Base-by-base conservation (phyloP, 1,284 basidiomycete species). In the Anthracocystis walkeri region DNA sequence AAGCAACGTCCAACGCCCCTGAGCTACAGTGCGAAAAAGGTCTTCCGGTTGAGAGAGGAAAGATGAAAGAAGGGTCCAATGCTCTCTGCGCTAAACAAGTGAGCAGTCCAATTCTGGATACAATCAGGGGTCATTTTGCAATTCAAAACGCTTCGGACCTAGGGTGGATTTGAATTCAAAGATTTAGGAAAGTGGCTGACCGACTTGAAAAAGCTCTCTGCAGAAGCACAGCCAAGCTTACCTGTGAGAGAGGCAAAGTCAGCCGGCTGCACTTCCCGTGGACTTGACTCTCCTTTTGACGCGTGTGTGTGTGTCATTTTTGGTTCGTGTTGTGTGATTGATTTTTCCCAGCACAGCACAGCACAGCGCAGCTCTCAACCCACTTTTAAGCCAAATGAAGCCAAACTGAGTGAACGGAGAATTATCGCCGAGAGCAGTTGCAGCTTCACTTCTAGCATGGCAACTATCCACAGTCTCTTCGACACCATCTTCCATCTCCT, bases 301-400 rank as follows among this genome's bases (percentile, higher is more conserved):
- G 48, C 48, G 48, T 29, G 48, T 48, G 46, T 29, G 46, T 51
- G 31, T 51, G 33, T 51, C 49, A 51, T 51, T 51, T 51, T 50
- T 21, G 31, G 31, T 33, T 31, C 11, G 44, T 51, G 49, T 20
- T 44, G 33, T 51, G 49, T 51, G 12, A 11, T 27, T 29, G 27
- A 16, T 7, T 48, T 33, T 35, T 51, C 25, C n/a, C 20, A 44
- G 52, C 23, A 35, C 42, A 45, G 42, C 42, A 56, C 20, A 35
- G 18, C 41, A 11, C 42, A 56, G 44, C 46, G 5, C 25, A 27
- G 53, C 48, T 25, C 41, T 20, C 51, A 42, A 29, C 29, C n/a
- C 53, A 45, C 14, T 38, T 31, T 29, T 23, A 27, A 20, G 41
- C 40, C 41, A 35, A 27, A 49, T 58, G 53, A 27, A 31, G 23